Evolutionary conservation across 2,329 filamentous ascomycete genomes (phyloP).

Genomic region (Neurospora sp.): DNA sequence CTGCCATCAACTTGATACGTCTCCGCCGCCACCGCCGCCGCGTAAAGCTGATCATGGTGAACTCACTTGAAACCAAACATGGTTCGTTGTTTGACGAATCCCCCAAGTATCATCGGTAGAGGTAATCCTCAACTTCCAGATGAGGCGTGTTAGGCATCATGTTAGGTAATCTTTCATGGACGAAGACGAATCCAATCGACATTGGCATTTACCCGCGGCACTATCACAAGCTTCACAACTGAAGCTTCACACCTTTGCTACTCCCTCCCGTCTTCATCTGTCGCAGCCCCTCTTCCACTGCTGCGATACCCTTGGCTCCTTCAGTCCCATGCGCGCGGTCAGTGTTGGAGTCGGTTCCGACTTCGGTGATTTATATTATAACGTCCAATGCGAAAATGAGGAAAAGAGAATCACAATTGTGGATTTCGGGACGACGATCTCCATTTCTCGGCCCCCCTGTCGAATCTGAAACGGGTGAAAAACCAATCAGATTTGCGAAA

Average conservation of each 20-base stretch:
- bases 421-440: slow-evolving; percentile 7
- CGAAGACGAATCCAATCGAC: background rate
- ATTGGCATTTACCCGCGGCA: background rate
- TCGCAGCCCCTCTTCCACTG: background rate
- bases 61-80: background rate
- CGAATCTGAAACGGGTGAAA: slow-evolving; percentile 7
- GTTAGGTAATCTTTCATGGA: background rate
- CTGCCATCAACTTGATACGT: background rate
- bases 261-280: background rate
- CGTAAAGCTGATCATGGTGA: background rate
- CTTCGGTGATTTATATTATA: background rate
- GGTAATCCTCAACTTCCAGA: background rate
- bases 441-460: slow-evolving; percentile 3
- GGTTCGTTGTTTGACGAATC: background rate
- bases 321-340: background rate
- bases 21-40: background rate
- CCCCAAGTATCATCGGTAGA: background rate
- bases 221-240: background rate
- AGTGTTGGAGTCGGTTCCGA: background rate
- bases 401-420: slow-evolving; percentile 10
- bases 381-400: slow-evolving; percentile 6
- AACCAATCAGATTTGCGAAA: background rate
- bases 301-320: background rate
- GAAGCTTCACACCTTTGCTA: background rate
- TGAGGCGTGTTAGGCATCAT: background rate